These are phyloP conservation scores for Amniculicola lignicola DNA, from an alignment of 495 filamentous ascomycete genomes.

Conservation along the genomic window DNA sequence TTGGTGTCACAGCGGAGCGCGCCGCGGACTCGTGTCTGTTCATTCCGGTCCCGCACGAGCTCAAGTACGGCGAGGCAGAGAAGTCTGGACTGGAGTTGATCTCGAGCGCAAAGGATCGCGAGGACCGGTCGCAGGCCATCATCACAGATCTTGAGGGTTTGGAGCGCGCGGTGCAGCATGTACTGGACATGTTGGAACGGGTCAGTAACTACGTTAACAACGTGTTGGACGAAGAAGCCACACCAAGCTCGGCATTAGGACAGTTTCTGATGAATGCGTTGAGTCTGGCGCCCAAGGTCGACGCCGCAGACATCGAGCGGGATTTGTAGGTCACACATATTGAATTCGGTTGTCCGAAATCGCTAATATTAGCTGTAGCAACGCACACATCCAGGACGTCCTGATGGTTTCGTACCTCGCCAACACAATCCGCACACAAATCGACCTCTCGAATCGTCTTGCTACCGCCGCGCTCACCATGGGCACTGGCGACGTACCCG, in stretches of 20 bases:
- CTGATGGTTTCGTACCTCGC: conserved; percentile 94
- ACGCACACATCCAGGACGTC: conserved; percentile 98
- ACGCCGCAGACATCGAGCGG: conserved; percentile 79
- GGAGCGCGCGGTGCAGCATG: conserved; percentile 77
- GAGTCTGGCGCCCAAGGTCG: conserved; percentile 89
- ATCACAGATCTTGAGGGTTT: conserved; percentile 84
- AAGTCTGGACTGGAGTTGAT: conserved; percentile 88
- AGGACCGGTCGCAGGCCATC: conserved; percentile 66
- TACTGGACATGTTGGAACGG: conserved; percentile 81
- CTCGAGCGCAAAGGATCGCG: conserved; percentile 71
- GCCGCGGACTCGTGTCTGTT: conserved; percentile 93
- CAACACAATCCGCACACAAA: conserved; percentile 98
- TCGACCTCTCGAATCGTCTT: conserved; percentile 90
- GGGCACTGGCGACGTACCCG: conserved; percentile 36
- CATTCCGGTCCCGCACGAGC: conserved; percentile 91
- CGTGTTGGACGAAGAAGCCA: conserved; percentile 66
- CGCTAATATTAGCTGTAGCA: conserved; percentile 50
- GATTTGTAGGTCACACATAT: conserved; percentile 68
- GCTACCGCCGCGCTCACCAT: conserved; percentile 76
- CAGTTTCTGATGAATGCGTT: conserved; percentile 92
- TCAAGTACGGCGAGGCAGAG: conserved; percentile 86
- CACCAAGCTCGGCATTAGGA: conserved; percentile 77
- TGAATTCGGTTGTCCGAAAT: neutral
- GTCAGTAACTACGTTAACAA: conserved; percentile 84
- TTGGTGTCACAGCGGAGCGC: conserved; percentile 90